Evolutionary conservation across 148 eudicot genomes (phyloP), one percentile per base, ranked within the genome.

Genomic region (Spergularia bocconei): DNA sequence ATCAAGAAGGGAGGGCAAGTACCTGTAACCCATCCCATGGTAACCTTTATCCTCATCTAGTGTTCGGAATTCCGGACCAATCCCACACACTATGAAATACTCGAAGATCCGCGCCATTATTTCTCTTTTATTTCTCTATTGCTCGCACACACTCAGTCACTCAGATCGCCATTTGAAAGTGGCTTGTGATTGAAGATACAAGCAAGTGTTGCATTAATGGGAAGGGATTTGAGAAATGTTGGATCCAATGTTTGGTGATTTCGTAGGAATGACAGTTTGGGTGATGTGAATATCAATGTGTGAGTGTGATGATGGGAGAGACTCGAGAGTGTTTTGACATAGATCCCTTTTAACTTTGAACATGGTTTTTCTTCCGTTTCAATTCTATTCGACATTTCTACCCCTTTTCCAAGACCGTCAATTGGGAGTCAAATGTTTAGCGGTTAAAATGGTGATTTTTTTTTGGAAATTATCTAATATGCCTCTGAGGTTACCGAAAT

Each of bases 61-160:
- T 7, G 96, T 87, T 60, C 96, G 87, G 65, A 93, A 88, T 83
- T 93, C 93, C 4, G 98, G 87, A 21, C 98, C 98, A 53, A 93
- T 81, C 64, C 98, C 98, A 65, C 98, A 93, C 65, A 93, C 98
- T 61, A 93, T 91, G 81, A 93, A 89, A 83, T 93, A 89, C 86
- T 93, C 98, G 52, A 93, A 93, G 38, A 92, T 82, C 76, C 85
- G 81, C 70, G 87, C 88, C 89, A 87, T 87, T 57, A 87, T 87
- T 57, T 52, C 15, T 12, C 57, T 25, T 64, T 14, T 63, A 8
- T 19, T 15, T 50, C 71, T 3, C 71, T 68, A 23, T 68, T 59
- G 29, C 33, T 23, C 36, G 1, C 36, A 29, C 25, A 23, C 25
- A 23, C n/a, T n/a, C n/a, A n/a, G n/a, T n/a, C 25, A 59, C 13